Percentiles rank a stretch among this genome's conserved stretches.
Evolutionary conservation across 331 rosid genomes (phyloP).

Genomic region (Quercus lobata): DNA sequence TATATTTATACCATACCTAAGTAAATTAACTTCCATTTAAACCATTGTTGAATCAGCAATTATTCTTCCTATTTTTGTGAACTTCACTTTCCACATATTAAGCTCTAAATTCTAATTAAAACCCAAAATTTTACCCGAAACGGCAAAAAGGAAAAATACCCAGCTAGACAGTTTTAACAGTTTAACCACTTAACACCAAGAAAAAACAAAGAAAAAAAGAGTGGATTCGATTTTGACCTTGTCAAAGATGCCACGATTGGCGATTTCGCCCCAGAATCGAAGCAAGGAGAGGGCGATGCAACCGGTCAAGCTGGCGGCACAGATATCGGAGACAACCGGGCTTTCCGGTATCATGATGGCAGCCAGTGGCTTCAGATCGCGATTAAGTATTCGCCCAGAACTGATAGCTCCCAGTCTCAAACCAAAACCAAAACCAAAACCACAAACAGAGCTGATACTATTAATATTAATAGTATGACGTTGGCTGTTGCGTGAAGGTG

Average conservation of each 20-base stretch:
- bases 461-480: not conserved
- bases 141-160: not conserved
- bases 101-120: not conserved
- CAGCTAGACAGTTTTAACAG: not conserved
- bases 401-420: not conserved
- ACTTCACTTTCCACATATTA: not conserved
- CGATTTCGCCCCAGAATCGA: conserved; percentile 64
- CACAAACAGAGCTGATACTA: not conserved
- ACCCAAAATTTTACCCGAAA: not conserved
- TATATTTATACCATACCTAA: not conserved
- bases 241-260: conserved; percentile 59
- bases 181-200: not conserved
- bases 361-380: conserved; percentile 17
- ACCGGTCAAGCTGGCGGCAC: conserved; percentile 51
- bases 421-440: not conserved
- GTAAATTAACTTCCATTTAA: not conserved
- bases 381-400: not conserved
- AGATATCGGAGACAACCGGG: conserved; percentile 54
- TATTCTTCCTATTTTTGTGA: not conserved
- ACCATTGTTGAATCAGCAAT: not conserved
- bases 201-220: not conserved
- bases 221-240: conserved; percentile 38
- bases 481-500: not conserved
- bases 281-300: conserved; percentile 50
- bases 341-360: conserved; percentile 46